A percentile compares a stretch with the other conserved stretches of the same genome.
Conservation (phyloP, 2,329 filamentous ascomycete genomes). For the Curvularia verruculosa region DNA sequence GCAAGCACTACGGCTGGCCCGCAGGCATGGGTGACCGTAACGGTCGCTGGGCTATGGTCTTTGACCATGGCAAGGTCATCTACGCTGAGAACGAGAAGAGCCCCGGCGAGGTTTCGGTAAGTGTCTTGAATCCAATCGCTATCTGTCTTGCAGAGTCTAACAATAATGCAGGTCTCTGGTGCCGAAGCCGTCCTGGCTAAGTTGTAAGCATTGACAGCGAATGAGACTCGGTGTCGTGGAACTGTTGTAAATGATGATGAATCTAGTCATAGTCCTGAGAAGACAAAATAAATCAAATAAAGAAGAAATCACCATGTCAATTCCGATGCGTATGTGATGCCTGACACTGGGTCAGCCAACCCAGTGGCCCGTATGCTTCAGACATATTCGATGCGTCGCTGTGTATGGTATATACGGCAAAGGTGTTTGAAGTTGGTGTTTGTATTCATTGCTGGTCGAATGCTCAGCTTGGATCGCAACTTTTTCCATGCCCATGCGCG, state of each 20-base stretch:
- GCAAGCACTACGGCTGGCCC: slow-evolving; percentile 78
- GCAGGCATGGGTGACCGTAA: slow-evolving; percentile 71
- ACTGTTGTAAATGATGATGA: not conserved
- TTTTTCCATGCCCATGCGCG: slow-evolving; percentile 9
- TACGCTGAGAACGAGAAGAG: slow-evolving; percentile 77
- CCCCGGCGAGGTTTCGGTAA: slow-evolving; percentile 55
- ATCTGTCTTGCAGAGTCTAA: not conserved
- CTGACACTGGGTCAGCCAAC: not conserved
- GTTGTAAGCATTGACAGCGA: slow-evolving; percentile 42
- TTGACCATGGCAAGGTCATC: slow-evolving; percentile 78
- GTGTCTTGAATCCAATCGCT: not conserved
- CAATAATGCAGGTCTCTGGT: slow-evolving; percentile 54
- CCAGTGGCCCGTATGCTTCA: not conserved
- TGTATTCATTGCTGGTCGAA: slow-evolving; percentile 22
- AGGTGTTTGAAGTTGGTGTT: slow-evolving; percentile 8
- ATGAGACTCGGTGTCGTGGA: not conserved
- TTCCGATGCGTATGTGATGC: not conserved
- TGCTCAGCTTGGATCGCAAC: slow-evolving; percentile 16
- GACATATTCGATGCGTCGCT: slow-evolving; percentile 1
- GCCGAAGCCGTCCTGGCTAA: slow-evolving; percentile 57
- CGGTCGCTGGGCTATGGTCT: slow-evolving; percentile 77
- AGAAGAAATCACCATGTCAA: slow-evolving; percentile 7
- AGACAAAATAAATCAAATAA: slow-evolving; percentile 3
- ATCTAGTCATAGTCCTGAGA: not conserved
- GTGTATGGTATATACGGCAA: slow-evolving; percentile 2